Conservation (phyloP, 169 alveolate species). For the Eimeria acervulina region DNA sequence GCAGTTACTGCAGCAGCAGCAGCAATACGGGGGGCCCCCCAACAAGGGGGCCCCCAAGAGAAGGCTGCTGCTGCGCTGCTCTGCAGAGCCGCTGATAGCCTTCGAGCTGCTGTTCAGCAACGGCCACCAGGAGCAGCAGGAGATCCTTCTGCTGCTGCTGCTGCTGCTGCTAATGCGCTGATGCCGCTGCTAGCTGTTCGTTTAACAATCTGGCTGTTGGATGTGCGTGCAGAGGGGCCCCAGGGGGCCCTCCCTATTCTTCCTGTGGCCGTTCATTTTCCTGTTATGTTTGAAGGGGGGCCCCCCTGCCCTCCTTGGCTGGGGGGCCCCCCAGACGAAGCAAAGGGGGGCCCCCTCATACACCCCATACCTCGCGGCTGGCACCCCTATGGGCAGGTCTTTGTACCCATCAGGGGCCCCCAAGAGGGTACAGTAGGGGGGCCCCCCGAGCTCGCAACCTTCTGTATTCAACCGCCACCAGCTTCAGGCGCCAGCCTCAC, state of each 20-base stretch:
- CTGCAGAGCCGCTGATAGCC: neutral
- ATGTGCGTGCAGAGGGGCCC: constrained; percentile 40
- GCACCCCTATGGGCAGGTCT: neutral
- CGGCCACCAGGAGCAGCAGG: constrained; percentile 6
- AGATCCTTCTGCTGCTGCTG: neutral
- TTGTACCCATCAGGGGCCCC: constrained; percentile 27
- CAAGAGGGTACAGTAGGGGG: neutral
- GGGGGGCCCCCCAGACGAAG: constrained; percentile 1
- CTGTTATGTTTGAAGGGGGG: constrained; percentile 5
- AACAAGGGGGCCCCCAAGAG: neutral
- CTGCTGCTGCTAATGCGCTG: constrained; percentile 8
- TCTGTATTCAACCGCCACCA: neutral
- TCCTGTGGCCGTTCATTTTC: neutral
- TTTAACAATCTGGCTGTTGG: constrained; percentile 9
- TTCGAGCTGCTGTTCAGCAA: neutral
- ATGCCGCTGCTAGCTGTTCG: constrained; percentile 34
- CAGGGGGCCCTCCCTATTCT: constrained; percentile 39
- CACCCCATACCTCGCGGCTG: neutral
- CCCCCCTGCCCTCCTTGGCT: neutral
- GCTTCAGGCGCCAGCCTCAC: neutral
- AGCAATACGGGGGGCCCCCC: constrained; percentile 35
- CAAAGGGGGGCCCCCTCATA: neutral
- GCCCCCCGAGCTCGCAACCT: constrained; percentile 11
- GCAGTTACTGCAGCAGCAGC: constrained; percentile 11
- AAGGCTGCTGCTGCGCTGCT: neutral